Percentiles rank a stretch among this genome's conserved stretches.
phyloP scores from a whole-genome alignment of 805 yeast genomes.

The Candida lessepsii region DNA sequence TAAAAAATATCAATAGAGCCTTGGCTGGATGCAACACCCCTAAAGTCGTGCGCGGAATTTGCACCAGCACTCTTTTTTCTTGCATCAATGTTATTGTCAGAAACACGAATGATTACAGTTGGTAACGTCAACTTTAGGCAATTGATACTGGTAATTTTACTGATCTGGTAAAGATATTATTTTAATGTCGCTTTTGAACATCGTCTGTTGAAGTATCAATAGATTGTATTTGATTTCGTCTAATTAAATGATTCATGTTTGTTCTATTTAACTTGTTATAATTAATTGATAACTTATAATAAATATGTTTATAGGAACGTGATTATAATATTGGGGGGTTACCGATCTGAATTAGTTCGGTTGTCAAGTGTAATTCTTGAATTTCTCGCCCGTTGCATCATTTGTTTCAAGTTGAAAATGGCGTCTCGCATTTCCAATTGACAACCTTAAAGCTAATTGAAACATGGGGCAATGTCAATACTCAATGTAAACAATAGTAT shows the following conservation, averaged over 20 bases:
- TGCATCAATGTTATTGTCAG: conserved; percentile 1
- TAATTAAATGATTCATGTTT: too few species aligned
- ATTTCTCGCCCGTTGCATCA: not conserved
- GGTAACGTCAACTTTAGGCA: not conserved
- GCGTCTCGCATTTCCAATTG: conserved; percentile 4
- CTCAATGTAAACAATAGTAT: too few species aligned
- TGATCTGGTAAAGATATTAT: conserved; percentile 1
- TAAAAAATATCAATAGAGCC: conserved; percentile 3
- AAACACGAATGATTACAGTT: conserved; percentile 4
- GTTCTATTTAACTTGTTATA: too few species aligned
- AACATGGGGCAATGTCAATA: not conserved
- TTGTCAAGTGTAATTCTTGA: not conserved
- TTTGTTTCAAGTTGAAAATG: not conserved
- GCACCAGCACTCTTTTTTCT: conserved; percentile 1
- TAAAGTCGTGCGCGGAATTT: not conserved
- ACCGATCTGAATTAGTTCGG: too few species aligned
- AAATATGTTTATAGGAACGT: too few species aligned
- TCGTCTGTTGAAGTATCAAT: too few species aligned
- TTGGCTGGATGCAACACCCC: conserved; percentile 1
- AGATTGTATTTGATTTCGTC: too few species aligned
- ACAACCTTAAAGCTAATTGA: not conserved
- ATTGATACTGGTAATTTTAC: conserved; percentile 4
- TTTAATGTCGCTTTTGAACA: too few species aligned
- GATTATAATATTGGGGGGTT: too few species aligned
- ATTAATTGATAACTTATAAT: too few species aligned